phyloP scores from a whole-genome alignment of 1,284 basidiomycete species.

The Lentinula novae-zelandiae region DNA sequence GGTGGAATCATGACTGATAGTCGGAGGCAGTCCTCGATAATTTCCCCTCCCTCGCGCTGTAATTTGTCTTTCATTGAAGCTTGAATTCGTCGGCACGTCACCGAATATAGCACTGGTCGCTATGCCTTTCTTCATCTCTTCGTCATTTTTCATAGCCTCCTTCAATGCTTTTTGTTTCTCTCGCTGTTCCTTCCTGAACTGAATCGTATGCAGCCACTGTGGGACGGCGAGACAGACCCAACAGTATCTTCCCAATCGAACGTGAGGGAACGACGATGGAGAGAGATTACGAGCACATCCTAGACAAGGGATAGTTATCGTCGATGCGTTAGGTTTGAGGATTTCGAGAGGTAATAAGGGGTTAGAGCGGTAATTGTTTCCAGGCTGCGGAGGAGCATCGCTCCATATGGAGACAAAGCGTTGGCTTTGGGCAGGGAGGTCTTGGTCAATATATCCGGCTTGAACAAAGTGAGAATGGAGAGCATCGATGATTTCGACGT shows the following conservation, averaged over 20 bases:
- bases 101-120: not conserved
- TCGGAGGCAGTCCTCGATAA: no score
- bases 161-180: not conserved
- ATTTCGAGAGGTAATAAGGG: conserved; percentile 9
- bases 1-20: no score
- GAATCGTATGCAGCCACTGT: not conserved
- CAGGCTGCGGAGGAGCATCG: not conserved
- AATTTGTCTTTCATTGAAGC: no score
- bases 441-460: not conserved
- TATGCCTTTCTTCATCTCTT: not conserved
- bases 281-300: conserved; percentile 1
- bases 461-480: conserved; percentile 4
- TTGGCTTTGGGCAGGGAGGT: not conserved
- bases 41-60: no score
- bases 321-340: not conserved
- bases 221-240: conserved; percentile 3
- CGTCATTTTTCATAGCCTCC: not conserved
- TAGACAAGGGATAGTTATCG: not conserved
- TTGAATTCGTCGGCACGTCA: not conserved
- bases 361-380: conserved; percentile 3
- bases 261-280: not conserved
- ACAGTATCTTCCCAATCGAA: not conserved
- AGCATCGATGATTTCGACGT: conserved; percentile 6
- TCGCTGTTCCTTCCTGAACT: not conserved
- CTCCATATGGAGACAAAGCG: conserved; percentile 7